Conservation (phyloP, 108 stramenopile genomes). For the Cafeteria roenbergensis region DNA sequence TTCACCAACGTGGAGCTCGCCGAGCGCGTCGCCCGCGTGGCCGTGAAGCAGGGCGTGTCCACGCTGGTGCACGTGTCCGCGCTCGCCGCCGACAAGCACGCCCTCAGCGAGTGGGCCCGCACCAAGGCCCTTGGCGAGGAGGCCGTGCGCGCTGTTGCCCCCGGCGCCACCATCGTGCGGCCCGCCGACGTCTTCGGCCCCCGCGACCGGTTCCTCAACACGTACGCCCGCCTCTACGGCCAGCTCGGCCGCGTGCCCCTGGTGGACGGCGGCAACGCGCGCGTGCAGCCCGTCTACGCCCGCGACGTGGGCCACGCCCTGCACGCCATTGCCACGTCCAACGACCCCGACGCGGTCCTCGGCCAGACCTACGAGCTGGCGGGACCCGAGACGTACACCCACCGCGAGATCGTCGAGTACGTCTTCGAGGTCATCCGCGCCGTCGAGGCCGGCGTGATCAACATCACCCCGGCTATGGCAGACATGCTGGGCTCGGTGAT, state of each 20-base stretch:
- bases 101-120: constrained; percentile 65
- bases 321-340: constrained; percentile 33
- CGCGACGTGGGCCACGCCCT: constrained; percentile 78
- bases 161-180: constrained; percentile 58
- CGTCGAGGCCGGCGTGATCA: constrained; percentile 39
- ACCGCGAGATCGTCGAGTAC: constrained; percentile 74
- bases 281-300: constrained; percentile 81
- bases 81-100: constrained; percentile 55
- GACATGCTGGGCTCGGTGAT: constrained; percentile 41
- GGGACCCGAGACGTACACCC: constrained; percentile 75
- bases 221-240: constrained; percentile 59
- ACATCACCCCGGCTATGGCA: constrained; percentile 47
- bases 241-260: constrained; percentile 56
- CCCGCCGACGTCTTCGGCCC: constrained; percentile 81
- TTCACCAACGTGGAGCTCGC: constrained; percentile 76
- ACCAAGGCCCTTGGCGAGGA: constrained; percentile 79
- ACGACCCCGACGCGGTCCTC: constrained; percentile 60
- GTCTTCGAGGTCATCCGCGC: constrained; percentile 66
- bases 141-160: constrained; percentile 67
- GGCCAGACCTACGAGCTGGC: constrained; percentile 76
- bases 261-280: constrained; percentile 60
- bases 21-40: constrained; percentile 65
- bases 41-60: constrained; percentile 72
- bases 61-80: constrained; percentile 77
- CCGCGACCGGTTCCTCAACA: constrained; percentile 79